A percentile compares a stretch with the other conserved stretches of the same genome.
phyloP scores from a whole-genome alignment of 371 early-diverging fungal genomes.

The Globomyces sp. region DNA sequence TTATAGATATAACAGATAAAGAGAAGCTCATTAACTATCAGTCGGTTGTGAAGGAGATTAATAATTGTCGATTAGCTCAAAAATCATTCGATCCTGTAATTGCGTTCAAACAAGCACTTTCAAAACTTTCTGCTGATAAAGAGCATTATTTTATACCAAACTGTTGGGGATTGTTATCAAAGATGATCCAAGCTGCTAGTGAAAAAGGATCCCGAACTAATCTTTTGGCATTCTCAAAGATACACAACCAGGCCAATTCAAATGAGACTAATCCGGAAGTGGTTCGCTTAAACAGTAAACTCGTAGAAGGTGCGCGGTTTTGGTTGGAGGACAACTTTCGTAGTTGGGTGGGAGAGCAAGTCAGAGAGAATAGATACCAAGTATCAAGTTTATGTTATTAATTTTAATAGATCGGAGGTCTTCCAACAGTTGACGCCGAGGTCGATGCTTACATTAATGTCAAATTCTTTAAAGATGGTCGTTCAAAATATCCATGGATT shows the following conservation, averaged over 20 bases:
- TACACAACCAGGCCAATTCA: constrained; percentile 7
- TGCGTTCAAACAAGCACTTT: neutral
- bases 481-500: constrained; percentile 11
- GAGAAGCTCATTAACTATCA: too few species aligned
- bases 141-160: constrained; percentile 3
- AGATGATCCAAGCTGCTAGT: neutral
- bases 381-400: neutral
- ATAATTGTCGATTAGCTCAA: neutral
- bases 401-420: constrained; percentile 34
- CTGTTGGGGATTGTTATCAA: constrained; percentile 10
- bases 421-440: constrained; percentile 52
- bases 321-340: constrained; percentile 36
- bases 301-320: constrained; percentile 43
- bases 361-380: constrained; percentile 29
- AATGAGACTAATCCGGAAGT: constrained; percentile 22
- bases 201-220: neutral
- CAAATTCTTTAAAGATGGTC: constrained; percentile 40
- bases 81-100: neutral
- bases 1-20: too few species aligned
- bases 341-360: constrained; percentile 14
- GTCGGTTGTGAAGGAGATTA: constrained; percentile 10
- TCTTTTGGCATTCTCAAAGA: neutral
- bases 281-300: constrained; percentile 28
- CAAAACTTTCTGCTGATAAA: neutral
- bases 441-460: constrained; percentile 67